Evolutionary conservation across 257 asterid species (phyloP), one percentile per base, ranked within the genome.

Genomic region (Scutellaria minor): DNA sequence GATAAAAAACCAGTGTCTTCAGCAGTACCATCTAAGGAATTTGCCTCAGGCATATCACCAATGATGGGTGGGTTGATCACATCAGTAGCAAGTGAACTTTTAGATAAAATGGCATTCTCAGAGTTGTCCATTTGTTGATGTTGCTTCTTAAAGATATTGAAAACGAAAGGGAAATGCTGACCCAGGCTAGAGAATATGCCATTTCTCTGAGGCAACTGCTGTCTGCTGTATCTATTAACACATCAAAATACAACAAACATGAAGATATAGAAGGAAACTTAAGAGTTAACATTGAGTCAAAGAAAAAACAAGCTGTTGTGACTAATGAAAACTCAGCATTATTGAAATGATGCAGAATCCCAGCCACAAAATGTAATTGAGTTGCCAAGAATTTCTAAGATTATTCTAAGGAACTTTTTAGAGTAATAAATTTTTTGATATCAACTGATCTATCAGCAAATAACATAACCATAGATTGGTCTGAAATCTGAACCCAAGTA

Each of bases 91-190:
- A 35, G 63, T n/a, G 77, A 74, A 77, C 37, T 68, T 77, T 77
- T 75, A 6, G 77, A 70, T 53, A 62, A 50, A 64, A 42, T 44
- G 73, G 68, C 60, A 63, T 75, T 75, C 76, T 76, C 79, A 65
- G 83, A 56, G 78, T 67, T 80, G 67, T 66, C 47, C 58, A 77
- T 81, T 71, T 84, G 84, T 72, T 72, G 84, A 66, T 79, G 58
- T 72, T 85, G 84, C 86, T 87, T 90, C 85, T 86, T 90, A 70
- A 91, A 85, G 80, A 91, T 78, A 74, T 86, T 85, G 74, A 87
- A 87, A 72, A 94, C 60, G 83, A 90, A 94, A 54, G 99, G 98
- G 78, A 94, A 83, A 82, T 74, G 93, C 56, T 79, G 89, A 55
- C 89, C 95, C 69, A 94, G 82, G 83, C 87, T 85, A 72, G 90